A percentile compares a stretch with the other conserved stretches of the same genome.
These are phyloP conservation scores for Scedosporium minutisporum DNA, from an alignment of 2,329 filamentous ascomycete species.

Conservation along the genomic window DNA sequence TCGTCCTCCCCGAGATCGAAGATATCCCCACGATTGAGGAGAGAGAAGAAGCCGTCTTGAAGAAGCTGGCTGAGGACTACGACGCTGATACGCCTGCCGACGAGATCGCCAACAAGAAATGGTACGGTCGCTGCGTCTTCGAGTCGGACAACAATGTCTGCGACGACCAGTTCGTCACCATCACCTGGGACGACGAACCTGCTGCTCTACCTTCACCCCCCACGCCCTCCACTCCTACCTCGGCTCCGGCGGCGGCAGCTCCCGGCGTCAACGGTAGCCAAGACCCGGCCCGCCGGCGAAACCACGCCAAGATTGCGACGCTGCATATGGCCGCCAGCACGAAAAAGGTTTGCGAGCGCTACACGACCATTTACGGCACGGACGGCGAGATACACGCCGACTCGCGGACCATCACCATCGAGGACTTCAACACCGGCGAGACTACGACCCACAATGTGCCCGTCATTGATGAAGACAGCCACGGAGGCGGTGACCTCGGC, in stretches of 20 bases:
- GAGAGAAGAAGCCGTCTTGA: slow-evolving; percentile 29
- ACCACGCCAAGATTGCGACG: slow-evolving; percentile 71
- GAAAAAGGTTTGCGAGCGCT: slow-evolving; percentile 74
- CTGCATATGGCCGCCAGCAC: slow-evolving; percentile 95
- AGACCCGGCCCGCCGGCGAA: slow-evolving; percentile 13
- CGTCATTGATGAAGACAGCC: slow-evolving; percentile 25
- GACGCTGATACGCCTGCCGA: slow-evolving; percentile 34
- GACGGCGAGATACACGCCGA: slow-evolving; percentile 82
- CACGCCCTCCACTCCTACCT: slow-evolving; percentile 2
- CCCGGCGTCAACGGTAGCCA: neutral
- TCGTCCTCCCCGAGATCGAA: slow-evolving; percentile 89
- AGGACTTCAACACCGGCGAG: slow-evolving; percentile 39
- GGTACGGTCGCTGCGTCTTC: slow-evolving; percentile 94
- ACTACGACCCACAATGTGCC: slow-evolving; percentile 28
- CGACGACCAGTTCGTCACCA: slow-evolving; percentile 84
- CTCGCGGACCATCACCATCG: slow-evolving; percentile 45
- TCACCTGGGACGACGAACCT: slow-evolving; percentile 65
- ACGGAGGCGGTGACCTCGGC: slow-evolving; percentile 36
- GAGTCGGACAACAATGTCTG: slow-evolving; percentile 88
- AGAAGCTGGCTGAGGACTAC: slow-evolving; percentile 43
- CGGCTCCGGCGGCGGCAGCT: slow-evolving; percentile 18
- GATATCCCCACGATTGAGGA: slow-evolving; percentile 47
- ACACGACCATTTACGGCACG: slow-evolving; percentile 78
- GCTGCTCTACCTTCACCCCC: neutral
- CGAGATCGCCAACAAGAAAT: slow-evolving; percentile 45